These are phyloP conservation scores for Cordyceps militaris DNA, from an alignment of 2,329 filamentous ascomycete genomes.

Conservation along the genomic window DNA sequence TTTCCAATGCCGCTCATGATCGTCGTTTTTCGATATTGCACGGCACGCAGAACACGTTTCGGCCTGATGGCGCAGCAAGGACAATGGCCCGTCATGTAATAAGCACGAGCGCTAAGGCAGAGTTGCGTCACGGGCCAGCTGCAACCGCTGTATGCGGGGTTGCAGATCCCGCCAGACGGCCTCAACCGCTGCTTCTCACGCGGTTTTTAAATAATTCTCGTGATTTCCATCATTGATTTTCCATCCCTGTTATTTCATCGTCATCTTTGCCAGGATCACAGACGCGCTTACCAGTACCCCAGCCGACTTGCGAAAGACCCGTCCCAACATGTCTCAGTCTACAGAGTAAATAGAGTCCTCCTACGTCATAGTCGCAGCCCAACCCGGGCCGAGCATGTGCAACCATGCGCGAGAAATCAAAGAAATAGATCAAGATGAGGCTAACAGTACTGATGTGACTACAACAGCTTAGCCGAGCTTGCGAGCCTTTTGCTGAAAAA, in stretches of 20 bases:
- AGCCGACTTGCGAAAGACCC: background rate
- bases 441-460: background rate
- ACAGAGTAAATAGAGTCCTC: conserved; percentile 2
- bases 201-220: background rate
- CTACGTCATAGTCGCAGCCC: conserved; percentile 1
- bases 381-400: background rate
- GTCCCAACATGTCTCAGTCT: conserved; percentile 3
- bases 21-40: background rate
- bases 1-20: background rate
- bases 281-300: background rate
- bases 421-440: background rate
- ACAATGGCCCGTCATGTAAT: background rate
- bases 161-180: background rate
- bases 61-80: background rate
- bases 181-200: background rate
- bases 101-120: conserved; percentile 5
- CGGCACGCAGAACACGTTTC: background rate
- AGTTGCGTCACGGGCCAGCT: conserved; percentile 6
- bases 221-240: background rate
- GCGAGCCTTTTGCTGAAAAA: conserved; percentile 21
- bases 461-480: conserved; percentile 22
- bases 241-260: background rate
- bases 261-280: background rate
- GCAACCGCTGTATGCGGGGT: conserved; percentile 1
- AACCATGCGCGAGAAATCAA: background rate